Evolutionary conservation across 192 early-diverging fungal genomes (phyloP).

Genomic region (Mortierella alpina): DNA sequence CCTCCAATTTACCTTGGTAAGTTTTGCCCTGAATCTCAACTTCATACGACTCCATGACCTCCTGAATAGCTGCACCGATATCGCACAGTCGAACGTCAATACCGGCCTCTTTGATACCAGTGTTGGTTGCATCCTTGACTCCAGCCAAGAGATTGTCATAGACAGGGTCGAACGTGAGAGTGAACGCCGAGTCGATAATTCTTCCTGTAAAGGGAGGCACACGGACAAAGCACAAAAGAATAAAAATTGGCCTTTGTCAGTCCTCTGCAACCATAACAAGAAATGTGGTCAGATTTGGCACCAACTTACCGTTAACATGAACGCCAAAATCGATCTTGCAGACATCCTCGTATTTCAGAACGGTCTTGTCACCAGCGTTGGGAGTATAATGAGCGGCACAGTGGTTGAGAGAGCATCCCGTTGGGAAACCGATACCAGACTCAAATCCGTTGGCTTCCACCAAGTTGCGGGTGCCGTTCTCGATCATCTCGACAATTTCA

Average conservation of each 20-base stretch:
- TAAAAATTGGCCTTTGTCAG: neutral
- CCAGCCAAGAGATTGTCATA: conserved; percentile 89
- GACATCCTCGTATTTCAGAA: conserved; percentile 89
- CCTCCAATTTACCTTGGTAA: conserved; percentile 66
- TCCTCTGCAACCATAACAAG: neutral
- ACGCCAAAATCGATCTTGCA: conserved; percentile 98
- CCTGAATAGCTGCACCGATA: conserved; percentile 95
- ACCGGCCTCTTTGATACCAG: conserved; percentile 93
- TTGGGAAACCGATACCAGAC: conserved; percentile 95
- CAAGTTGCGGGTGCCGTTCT: conserved; percentile 91
- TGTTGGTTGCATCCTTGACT: conserved; percentile 96
- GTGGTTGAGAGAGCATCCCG: conserved; percentile 92
- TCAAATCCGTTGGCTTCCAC: conserved; percentile 89
- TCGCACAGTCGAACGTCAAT: conserved; percentile 96
- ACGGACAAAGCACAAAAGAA: neutral
- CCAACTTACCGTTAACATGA: conserved; percentile 81
- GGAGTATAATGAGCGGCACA: conserved; percentile 98
- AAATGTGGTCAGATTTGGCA: neutral
- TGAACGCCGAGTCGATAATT: conserved; percentile 97
- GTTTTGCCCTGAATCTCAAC: conserved; percentile 94
- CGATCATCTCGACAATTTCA: conserved; percentile 91
- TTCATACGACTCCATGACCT: conserved; percentile 99
- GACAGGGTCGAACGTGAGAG: conserved; percentile 89
- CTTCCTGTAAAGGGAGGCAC: conserved; percentile 60
- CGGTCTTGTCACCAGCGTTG: conserved; percentile 94